Base-by-base conservation (phyloP, 164 flowering plant genomes). In the Liquidambar formosana region DNA sequence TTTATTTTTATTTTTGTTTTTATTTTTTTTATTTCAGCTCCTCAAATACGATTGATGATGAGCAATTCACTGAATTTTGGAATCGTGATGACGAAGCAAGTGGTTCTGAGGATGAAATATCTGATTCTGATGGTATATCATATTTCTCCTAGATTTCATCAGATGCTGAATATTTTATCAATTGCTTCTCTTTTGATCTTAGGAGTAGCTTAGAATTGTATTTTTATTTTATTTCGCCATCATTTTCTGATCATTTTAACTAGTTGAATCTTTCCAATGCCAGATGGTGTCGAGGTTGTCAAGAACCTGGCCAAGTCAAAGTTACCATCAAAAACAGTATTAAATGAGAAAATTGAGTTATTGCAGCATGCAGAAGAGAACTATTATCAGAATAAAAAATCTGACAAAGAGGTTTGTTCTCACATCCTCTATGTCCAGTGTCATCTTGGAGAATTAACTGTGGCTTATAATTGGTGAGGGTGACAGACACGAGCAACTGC, bases 351-450 rank as follows among this genome's bases (percentile, higher is more conserved):
- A 76, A 65, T 94, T 49, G 87, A 85, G 47, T 64, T 83, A 61
- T 79, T 92, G 78, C 80, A 90, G 78, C 86, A 80, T 28, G 93
- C 93, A 38, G 98, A 94, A 80, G 98, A 92, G 78, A 78, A 69
- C 27, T 89, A 88, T 78, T 82, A 90, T 61, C 78, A 73, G 75
- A 82, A 77, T 41, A 75, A 77, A 58, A 63, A 8, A 67, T 71
- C 79, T 65, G 76, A 78, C 15, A 85, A 84, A 57, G 80, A 87
- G 96, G 97, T 79, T 14, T 51, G 12, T 5, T 49, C 52, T 38
- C 25, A 61, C n/a, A 57, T 56, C 18, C 57, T 65, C 21, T 5
- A 5, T 65, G 45, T 56, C 59, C 14, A 14, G 14, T 15, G 14
- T 14, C 38, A 33, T 61, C 13, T 41, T 61, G 26, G 21, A 27